Evolutionary conservation across 768 basidiomycete genomes (phyloP).

Genomic region (Candolleomyces aberdarensis): DNA sequence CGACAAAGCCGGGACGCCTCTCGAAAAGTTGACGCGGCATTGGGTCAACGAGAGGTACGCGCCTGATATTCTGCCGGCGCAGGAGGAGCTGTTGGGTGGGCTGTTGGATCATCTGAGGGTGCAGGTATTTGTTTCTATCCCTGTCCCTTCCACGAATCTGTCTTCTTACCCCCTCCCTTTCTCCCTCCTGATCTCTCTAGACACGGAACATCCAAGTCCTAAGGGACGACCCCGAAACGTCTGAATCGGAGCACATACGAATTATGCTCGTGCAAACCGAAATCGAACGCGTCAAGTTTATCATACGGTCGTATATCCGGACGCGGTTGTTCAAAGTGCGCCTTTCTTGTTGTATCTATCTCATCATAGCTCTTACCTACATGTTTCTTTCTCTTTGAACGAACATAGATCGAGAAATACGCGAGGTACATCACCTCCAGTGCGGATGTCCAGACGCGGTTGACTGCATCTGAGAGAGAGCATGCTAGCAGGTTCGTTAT

Average conservation of each 20-base stretch:
- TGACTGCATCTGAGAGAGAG: constrained; percentile 81
- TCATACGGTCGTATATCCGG: constrained; percentile 85
- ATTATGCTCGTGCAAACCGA: constrained; percentile 94
- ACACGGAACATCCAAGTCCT: constrained; percentile 75
- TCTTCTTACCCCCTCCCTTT: background rate
- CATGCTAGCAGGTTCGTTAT: constrained; percentile 66
- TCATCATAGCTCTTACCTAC: no score
- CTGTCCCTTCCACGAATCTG: background rate
- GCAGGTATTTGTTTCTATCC: constrained; percentile 53
- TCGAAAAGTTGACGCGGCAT: constrained; percentile 70
- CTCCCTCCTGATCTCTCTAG: constrained; percentile 34
- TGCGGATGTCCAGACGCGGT: constrained; percentile 66
- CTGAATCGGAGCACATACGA: constrained; percentile 90
- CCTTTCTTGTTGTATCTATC: background rate
- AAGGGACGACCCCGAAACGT: constrained; percentile 76
- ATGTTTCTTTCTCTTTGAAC: no score
- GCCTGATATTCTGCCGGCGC: constrained; percentile 74
- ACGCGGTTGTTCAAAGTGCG: constrained; percentile 82
- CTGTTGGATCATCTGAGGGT: constrained; percentile 75
- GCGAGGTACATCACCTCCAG: constrained; percentile 75
- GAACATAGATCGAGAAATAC: constrained; percentile 79
- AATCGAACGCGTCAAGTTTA: constrained; percentile 90
- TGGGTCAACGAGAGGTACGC: constrained; percentile 87
- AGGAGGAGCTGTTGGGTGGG: constrained; percentile 61
- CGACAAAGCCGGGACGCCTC: constrained; percentile 44